Evolutionary conservation across 2,329 filamentous ascomycete genomes (phyloP).

Genomic region (Dactylellina haptotyla): DNA sequence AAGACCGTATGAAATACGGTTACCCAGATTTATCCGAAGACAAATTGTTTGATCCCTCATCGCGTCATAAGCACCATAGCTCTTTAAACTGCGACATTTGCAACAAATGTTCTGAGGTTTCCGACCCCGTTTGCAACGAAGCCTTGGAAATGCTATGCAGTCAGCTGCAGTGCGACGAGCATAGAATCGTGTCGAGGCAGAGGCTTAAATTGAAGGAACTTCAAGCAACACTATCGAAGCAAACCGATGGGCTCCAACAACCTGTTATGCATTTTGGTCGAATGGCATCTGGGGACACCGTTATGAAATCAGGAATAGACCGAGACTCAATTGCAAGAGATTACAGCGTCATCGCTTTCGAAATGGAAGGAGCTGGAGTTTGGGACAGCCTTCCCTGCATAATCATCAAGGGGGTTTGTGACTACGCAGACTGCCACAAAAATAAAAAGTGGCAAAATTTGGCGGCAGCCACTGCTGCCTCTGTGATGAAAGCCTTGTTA

Average conservation of each 20-base stretch:
- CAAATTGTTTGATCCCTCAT: constrained; percentile 58
- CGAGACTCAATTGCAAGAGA: constrained; percentile 58
- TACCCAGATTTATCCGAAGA: constrained; percentile 59
- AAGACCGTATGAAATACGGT: constrained; percentile 45
- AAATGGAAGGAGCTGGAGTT: constrained; percentile 61
- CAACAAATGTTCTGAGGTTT: constrained; percentile 41
- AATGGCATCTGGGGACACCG: constrained; percentile 60
- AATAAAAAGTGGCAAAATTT: constrained; percentile 62
- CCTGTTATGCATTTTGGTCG: constrained; percentile 59
- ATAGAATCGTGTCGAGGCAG: constrained; percentile 35
- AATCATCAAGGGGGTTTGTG: constrained; percentile 61
- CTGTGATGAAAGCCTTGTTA: constrained; percentile 59
- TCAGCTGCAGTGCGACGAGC: constrained; percentile 58
- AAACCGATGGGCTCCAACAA: constrained; percentile 15
- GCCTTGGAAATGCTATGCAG: constrained; percentile 56
- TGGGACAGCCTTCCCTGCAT: constrained; percentile 60
- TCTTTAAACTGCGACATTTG: constrained; percentile 28
- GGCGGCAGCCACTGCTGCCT: constrained; percentile 62
- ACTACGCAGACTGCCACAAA: constrained; percentile 63
- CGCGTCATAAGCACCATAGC: constrained; percentile 59
- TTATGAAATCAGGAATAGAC: constrained; percentile 61
- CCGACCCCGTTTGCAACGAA: constrained; percentile 55
- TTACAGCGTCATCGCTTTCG: constrained; percentile 58
- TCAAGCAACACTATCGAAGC: neutral
- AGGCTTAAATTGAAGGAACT: constrained; percentile 31